phyloP scores from a whole-genome alignment of 805 yeast species.

The Wickerhamiella cacticola region DNA sequence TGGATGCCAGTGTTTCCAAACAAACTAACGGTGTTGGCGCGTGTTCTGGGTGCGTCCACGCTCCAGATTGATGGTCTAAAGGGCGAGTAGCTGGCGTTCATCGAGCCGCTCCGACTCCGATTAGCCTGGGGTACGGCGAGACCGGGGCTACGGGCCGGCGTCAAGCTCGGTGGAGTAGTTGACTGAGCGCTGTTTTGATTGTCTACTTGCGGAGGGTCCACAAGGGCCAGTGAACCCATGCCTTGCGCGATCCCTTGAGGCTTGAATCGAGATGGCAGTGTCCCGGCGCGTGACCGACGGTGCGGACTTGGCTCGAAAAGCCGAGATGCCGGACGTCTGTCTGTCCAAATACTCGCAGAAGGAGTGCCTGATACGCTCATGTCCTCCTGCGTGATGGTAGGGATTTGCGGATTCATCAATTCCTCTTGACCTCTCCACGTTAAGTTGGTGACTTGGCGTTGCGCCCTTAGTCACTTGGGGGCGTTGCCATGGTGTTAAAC shows the following conservation, averaged over 20 bases:
- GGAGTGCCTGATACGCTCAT: not conserved
- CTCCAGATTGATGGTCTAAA: conserved; percentile 20
- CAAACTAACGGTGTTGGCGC: conserved; percentile 5
- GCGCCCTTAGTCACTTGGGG: conserved; percentile 1
- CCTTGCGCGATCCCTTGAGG: conserved; percentile 21
- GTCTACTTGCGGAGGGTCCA: conserved; percentile 19
- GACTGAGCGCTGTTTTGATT: conserved; percentile 10
- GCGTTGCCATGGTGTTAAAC: conserved; percentile 3
- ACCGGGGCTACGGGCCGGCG: conserved; percentile 6
- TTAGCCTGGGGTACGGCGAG: conserved; percentile 11
- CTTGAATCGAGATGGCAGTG: conserved; percentile 53
- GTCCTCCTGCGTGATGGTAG: conserved; percentile 4
- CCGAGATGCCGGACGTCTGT: conserved; percentile 14
- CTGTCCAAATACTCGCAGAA: conserved; percentile 13
- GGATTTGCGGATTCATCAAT: conserved; percentile 6
- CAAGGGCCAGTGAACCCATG: conserved; percentile 28
- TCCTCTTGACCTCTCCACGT: conserved; percentile 2
- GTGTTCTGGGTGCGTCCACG: conserved; percentile 4
- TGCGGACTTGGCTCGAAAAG: conserved; percentile 23
- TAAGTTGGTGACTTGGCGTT: conserved; percentile 10
- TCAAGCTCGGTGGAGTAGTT: conserved; percentile 1
- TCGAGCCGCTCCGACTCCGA: conserved; percentile 14
- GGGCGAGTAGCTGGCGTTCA: conserved; percentile 13
- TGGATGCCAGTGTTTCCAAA: not conserved
- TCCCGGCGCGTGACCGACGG: conserved; percentile 64